phyloP scores from a whole-genome alignment of 192 early-diverging fungal genomes.

The Podila minutissima region DNA sequence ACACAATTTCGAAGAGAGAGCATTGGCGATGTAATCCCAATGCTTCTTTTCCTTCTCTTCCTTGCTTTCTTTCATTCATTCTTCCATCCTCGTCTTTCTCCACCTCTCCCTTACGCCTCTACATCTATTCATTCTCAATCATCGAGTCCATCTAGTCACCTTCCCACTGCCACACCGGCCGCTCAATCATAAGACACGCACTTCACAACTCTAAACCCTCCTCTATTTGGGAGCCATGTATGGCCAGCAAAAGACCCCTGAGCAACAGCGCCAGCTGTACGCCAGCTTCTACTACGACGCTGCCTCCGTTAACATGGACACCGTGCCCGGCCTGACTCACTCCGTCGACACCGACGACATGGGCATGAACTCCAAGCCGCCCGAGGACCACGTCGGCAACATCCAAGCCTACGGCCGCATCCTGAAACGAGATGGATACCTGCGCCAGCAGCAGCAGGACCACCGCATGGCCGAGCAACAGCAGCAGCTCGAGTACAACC shows the following conservation, averaged over 20 bases:
- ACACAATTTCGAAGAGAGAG: too few species aligned
- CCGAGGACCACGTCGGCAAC: slow-evolving; percentile 22
- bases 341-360: slow-evolving; percentile 10
- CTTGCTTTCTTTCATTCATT: background rate
- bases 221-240: background rate
- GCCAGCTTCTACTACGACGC: background rate
- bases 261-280: background rate
- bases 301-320: slow-evolving; percentile 20
- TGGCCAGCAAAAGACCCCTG: background rate
- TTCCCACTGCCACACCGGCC: background rate
- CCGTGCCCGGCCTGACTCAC: slow-evolving; percentile 24
- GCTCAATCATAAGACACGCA: background rate
- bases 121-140: too few species aligned
- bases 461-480: background rate
- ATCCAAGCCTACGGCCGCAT: slow-evolving; percentile 6
- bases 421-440: background rate
- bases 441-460: background rate
- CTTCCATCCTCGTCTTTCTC: background rate
- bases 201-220: background rate
- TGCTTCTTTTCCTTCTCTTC: background rate
- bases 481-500: background rate
- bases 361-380: slow-evolving; percentile 18
- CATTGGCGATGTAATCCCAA: background rate
- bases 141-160: background rate
- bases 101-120: background rate